Conservation (phyloP, 495 filamentous ascomycete species). For the Penicillium nucicola region DNA sequence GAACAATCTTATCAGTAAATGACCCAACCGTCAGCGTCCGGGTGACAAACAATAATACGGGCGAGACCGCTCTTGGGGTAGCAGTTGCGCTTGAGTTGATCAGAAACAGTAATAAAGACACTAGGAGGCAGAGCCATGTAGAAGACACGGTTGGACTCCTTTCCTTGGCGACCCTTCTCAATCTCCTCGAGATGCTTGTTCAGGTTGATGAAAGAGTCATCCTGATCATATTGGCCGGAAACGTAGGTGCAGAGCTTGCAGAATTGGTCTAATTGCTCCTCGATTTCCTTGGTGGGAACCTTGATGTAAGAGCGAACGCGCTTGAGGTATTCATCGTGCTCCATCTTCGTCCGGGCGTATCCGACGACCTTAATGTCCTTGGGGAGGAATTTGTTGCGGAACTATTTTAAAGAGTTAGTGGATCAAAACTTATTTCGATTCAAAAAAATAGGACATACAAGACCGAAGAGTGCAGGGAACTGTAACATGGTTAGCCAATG, state of each 20-base stretch:
- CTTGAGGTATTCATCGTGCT: slow-evolving; percentile 89
- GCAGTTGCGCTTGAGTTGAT: slow-evolving; percentile 95
- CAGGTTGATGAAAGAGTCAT: slow-evolving; percentile 88
- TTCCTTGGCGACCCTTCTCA: slow-evolving; percentile 64
- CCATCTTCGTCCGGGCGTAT: slow-evolving; percentile 99
- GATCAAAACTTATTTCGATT: background rate
- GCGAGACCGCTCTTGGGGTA: slow-evolving; percentile 88
- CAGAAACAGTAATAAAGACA: slow-evolving; percentile 95
- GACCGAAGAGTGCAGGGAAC: slow-evolving; percentile 98
- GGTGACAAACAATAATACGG: slow-evolving; percentile 74
- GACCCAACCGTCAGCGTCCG: background rate
- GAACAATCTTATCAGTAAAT: background rate
- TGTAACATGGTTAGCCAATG: slow-evolving; percentile 38
- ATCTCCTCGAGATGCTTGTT: slow-evolving; percentile 86
- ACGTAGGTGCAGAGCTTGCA: slow-evolving; percentile 85
- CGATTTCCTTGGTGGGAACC: slow-evolving; percentile 95
- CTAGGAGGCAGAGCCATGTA: slow-evolving; percentile 99
- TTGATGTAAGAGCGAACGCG: slow-evolving; percentile 98
- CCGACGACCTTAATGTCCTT: slow-evolving; percentile 97
- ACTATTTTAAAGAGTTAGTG: slow-evolving; percentile 52
- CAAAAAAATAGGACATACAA: slow-evolving; percentile 62
- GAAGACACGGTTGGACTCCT: slow-evolving; percentile 89
- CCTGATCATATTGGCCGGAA: slow-evolving; percentile 95
- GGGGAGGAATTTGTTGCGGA: slow-evolving; percentile 96
- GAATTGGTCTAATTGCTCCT: slow-evolving; percentile 91